Percentiles rank a stretch among this genome's conserved stretches.
Evolutionary conservation across 495 filamentous ascomycete species (phyloP).

Genomic region (Pyrenopolyporus hunteri): DNA sequence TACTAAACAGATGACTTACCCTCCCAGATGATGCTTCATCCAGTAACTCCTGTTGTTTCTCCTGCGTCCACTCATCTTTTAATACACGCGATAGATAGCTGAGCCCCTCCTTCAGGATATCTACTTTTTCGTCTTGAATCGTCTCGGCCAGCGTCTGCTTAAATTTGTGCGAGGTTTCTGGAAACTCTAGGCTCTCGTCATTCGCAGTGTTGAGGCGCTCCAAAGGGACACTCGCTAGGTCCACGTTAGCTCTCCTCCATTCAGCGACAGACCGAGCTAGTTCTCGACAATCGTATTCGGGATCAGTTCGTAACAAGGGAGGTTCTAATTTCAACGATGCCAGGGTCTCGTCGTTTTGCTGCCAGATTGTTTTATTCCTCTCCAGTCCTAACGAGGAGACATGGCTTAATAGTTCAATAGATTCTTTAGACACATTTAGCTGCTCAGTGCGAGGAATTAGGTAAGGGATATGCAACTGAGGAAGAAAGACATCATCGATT

Average conservation of each 20-base stretch:
- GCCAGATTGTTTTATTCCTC: constrained; percentile 15
- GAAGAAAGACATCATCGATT: constrained; percentile 34
- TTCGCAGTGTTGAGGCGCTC: constrained; percentile 53
- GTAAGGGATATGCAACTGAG: constrained; percentile 31
- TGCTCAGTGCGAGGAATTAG: constrained; percentile 37
- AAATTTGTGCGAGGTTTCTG: constrained; percentile 41
- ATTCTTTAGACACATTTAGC: constrained; percentile 34
- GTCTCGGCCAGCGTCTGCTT: constrained; percentile 31
- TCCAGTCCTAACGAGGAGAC: constrained; percentile 25
- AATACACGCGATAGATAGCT: constrained; percentile 47
- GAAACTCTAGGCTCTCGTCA: constrained; percentile 59
- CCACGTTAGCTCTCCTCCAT: constrained; percentile 41
- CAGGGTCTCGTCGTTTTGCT: constrained; percentile 2
- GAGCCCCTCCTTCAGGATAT: constrained; percentile 48
- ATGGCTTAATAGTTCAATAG: constrained; percentile 34
- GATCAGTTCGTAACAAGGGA: constrained; percentile 58
- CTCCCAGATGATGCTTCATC: constrained; percentile 41
- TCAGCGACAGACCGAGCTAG: constrained; percentile 43
- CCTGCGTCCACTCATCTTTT: constrained; percentile 47
- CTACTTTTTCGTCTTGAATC: constrained; percentile 52
- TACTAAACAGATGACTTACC: constrained; percentile 37
- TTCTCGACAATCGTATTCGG: constrained; percentile 51
- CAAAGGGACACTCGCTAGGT: constrained; percentile 51
- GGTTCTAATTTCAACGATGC: constrained; percentile 55
- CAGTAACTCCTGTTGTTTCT: constrained; percentile 44